Base-by-base conservation (phyloP, 495 filamentous ascomycete species). In the Xylaria castorea region DNA sequence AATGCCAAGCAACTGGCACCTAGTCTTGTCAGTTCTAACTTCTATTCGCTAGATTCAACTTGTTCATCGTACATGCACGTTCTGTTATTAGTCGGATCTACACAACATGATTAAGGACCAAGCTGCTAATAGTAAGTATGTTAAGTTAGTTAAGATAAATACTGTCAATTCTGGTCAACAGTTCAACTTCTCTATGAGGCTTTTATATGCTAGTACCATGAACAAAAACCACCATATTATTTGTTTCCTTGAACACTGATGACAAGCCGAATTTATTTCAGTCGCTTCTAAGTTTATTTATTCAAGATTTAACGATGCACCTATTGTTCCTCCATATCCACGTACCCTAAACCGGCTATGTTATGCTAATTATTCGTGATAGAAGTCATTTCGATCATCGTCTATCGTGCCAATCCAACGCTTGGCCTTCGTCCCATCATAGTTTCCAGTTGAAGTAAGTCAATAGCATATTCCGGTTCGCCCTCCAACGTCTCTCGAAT, bases 391-490 rank as follows among this genome's bases (percentile, higher is more conserved):
- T 16, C 16, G 36, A 46, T 46, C 32, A 55, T 71, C 22, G 22
- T 36, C 14, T 67, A 77, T 61, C 75, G 75, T 12, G 72, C 72
- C 30, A 76, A 58, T 9, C 74, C 75, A 14, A 78, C 76, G n/a
- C 76, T 78, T 14, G 74, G 75, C 67, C 78, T 67, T 32, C 78
- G 66, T 18, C 76, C 77, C 72, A 77, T 76, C 18, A 80, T 66
- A 0, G 71, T 74, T 57, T 80, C 78, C 58, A 80, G 71, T 65
- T 80, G 74, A 25, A 77, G 51, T 5, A 80, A 57, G 51, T 80
- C 78, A 38, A 80, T 53, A 22, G 75, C 78, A 38, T 80, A 80
- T 27, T 80, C 78, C 34, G 77, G 78, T 46, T 79, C 78, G 3
- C 78, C 77, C 48, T 77, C 75, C 22, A 80, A 61, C 3, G 77